A percentile compares a stretch with the other conserved stretches of the same genome.
Evolutionary conservation across 2,329 filamentous ascomycete species (phyloP).

Genomic region (Phaeosphaeria sp.): DNA sequence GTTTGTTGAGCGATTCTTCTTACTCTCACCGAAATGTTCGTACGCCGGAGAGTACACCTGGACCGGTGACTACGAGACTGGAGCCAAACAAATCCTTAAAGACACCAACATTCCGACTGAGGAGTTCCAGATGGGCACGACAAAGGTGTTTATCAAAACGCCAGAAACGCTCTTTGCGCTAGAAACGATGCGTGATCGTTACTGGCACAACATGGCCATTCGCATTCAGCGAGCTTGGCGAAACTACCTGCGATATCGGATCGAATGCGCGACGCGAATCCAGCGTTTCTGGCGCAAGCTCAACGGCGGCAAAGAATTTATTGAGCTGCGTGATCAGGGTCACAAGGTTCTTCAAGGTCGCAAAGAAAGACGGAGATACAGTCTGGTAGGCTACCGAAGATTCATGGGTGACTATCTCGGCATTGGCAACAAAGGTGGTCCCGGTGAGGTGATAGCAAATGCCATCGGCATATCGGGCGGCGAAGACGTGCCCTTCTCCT

Average conservation of each 20-base stretch:
- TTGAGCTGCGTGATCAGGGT: slow-evolving; percentile 86
- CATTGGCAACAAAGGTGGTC: slow-evolving; percentile 78
- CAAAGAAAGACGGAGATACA: slow-evolving; percentile 91
- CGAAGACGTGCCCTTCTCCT: slow-evolving; percentile 86
- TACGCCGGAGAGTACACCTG: slow-evolving; percentile 98
- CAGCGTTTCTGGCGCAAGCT: slow-evolving; percentile 96
- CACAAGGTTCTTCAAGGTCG: slow-evolving; percentile 80
- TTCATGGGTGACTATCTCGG: slow-evolving; percentile 97
- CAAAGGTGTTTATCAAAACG: slow-evolving; percentile 97
- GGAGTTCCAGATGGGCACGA: slow-evolving; percentile 96
- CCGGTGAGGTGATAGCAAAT: slow-evolving; percentile 79
- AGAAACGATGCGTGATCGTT: slow-evolving; percentile 96
- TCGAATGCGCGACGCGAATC: slow-evolving; percentile 90
- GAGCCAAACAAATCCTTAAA: slow-evolving; percentile 90
- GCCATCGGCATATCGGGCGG: slow-evolving; percentile 73
- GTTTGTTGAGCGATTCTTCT: slow-evolving; percentile 96
- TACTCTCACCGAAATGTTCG: slow-evolving; percentile 90
- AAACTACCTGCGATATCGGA: slow-evolving; percentile 90
- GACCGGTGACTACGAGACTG: slow-evolving; percentile 85
- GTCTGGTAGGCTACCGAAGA: slow-evolving; percentile 85
- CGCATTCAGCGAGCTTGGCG: slow-evolving; percentile 97
- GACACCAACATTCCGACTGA: slow-evolving; percentile 95
- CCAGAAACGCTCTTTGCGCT: slow-evolving; percentile 96
- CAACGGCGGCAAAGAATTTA: slow-evolving; percentile 85
- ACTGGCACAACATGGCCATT: slow-evolving; percentile 99